phyloP scores from a whole-genome alignment of 495 filamentous ascomycete genomes.

The Chlorociboria aeruginascens region DNA sequence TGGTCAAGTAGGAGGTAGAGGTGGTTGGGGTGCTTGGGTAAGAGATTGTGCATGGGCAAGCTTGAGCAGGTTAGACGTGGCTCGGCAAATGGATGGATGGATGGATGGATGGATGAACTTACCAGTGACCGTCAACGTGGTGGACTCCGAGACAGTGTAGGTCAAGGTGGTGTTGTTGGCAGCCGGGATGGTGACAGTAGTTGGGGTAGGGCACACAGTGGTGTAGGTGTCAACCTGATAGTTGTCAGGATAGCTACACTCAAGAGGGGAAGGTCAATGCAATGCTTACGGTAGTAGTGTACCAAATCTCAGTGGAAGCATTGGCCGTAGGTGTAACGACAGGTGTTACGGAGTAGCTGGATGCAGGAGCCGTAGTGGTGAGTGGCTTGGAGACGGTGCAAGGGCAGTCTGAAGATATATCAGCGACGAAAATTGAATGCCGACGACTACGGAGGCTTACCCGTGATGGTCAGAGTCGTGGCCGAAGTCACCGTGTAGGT shows the following conservation, averaged over 20 bases:
- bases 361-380: slow-evolving; percentile 6
- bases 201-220: slow-evolving; percentile 55
- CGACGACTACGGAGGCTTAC: background rate
- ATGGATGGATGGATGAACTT: too few species aligned
- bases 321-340: background rate
- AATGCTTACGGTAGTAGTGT: slow-evolving; percentile 35
- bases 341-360: slow-evolving; percentile 1
- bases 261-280: too few species aligned
- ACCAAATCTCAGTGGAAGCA: slow-evolving; percentile 11
- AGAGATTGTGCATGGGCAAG: slow-evolving; percentile 3
- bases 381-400: slow-evolving; percentile 23
- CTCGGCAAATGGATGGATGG: slow-evolving; percentile 15
- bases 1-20: background rate
- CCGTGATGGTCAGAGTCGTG: slow-evolving; percentile 28
- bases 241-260: too few species aligned
- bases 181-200: slow-evolving; percentile 42
- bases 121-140: slow-evolving; percentile 41
- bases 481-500: slow-evolving; percentile 19
- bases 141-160: slow-evolving; percentile 48
- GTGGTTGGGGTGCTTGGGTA: background rate
- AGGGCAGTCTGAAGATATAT: slow-evolving; percentile 20
- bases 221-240: slow-evolving; percentile 40
- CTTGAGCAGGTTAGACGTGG: too few species aligned
- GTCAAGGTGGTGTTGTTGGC: slow-evolving; percentile 33
- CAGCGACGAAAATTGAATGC: background rate